Evolutionary conservation across 805 yeast genomes (phyloP), one percentile per base, ranked within the genome.

Genomic region (Cyberlindnera saturnus): DNA sequence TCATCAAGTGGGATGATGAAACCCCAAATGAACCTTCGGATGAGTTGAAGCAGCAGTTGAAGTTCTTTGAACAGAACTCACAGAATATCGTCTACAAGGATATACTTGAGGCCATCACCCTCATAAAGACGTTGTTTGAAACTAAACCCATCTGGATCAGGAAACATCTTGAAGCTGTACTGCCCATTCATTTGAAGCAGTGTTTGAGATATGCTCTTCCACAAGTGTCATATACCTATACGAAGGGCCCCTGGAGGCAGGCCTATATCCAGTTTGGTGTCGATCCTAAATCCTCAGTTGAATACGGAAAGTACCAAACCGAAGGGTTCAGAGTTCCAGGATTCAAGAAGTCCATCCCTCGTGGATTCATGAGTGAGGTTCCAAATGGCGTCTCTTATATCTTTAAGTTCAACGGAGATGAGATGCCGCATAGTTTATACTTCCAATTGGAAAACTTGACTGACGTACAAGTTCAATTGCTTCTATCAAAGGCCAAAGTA

Each of bases 201-300:
- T 56, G 78, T 56, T 49, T 91, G 36, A 81, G 84, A 52, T 81
- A 75, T 49, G 95, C 96, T 0, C 61, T 93, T 39, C 96, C 98
- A 0, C 82, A 86, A 59, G 84, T 88, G 0, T 75, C 96, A 0
- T 93, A 80, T 59, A 74, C 87, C 34, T 85, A 81, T 59, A 79
- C 84, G 32, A 85, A 84, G 56, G 99, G 99, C 0, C 99, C 98
- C 0, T 93, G 96, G 96, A 74, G 98, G 53, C 88, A 87, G 46
- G 78, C 93, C 10, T 88, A 83, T 59, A 80, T 89, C 36, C 75
- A 69, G 50, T 79, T 81, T 51, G 97, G 96, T 1, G 70, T 81
- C 33, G 86, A 91, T 62, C 97, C 98, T 0, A 66, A 75, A 34
- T 53, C 63, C 2, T 79, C 82, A 38, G 54, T 64, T 1, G 59